Percentiles rank a stretch among this genome's conserved stretches.
Conservation (phyloP, 75 land plant species). For the Larix kaempferi region DNA sequence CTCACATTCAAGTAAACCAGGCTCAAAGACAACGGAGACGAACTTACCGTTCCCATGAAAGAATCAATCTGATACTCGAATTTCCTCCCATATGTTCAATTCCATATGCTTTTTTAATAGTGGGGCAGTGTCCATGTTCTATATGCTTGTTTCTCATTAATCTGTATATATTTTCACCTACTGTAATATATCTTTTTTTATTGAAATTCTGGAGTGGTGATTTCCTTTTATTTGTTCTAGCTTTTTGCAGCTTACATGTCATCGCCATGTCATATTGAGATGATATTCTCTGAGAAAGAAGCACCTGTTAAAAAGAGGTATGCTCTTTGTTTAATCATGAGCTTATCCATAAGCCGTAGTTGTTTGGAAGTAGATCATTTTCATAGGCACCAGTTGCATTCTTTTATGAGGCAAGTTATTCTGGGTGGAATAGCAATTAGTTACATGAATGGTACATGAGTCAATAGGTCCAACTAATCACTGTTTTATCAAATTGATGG, state of each 20-base stretch:
- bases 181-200: no score
- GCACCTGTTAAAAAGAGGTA: constrained; percentile 79
- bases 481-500: not conserved
- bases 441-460: no score
- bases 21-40: constrained; percentile 69
- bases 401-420: no score
- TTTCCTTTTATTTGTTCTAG: no score
- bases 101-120: not conserved
- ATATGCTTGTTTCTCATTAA: not conserved
- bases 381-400: no score
- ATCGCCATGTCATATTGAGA: constrained; percentile 92
- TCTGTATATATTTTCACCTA: no score
- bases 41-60: constrained; percentile 69
- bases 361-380: no score
- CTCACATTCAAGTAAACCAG: constrained; percentile 69
- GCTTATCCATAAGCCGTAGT: no score
- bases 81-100: not conserved
- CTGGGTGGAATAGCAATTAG: no score
- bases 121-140: not conserved
- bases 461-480: no score
- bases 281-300: constrained; percentile 90
- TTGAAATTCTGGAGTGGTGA: not conserved
- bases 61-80: constrained; percentile 56
- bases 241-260: constrained; percentile 90
- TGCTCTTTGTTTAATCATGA: not conserved